Evolutionary conservation across 2,329 filamentous ascomycete genomes (phyloP), one percentile per base, ranked within the genome.

Genomic region (Westerdykella aurantiaca): DNA sequence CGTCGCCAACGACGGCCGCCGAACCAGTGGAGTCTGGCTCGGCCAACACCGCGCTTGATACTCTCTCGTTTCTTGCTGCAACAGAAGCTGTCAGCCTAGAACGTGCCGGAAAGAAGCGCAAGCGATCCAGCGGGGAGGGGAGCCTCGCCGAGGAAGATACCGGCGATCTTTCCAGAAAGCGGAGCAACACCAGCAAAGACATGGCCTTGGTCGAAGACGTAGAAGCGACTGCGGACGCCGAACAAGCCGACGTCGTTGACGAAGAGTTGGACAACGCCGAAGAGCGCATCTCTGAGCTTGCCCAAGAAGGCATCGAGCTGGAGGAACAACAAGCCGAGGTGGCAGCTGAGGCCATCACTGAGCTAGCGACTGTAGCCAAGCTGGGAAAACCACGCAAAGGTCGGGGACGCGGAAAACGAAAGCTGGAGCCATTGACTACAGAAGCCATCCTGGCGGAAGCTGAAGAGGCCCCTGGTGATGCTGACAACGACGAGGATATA

Each of bases 401-500:
- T n/a, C 62, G 63, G 12, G 55, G 64, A 39, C 59, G 38, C 77
- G 81, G 44, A 70, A 71, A 52, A 79, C 82, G 53, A 70, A 73
- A 43, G 77, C 81, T 49, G 71, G 63, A 64, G 12, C 33, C 52
- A 17, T 40, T 31, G 56, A 57, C 44, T 52, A 48, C 22, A 49
- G 38, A 75, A 72, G 16, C 73, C 77, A 40, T 81, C 68, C 50
- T 49, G 42, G 82, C 81, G 46, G 83, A 86, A 78, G 80, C 83
- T 59, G 63, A 81, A 80, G 77, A 66, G 37, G 73, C 71, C 37
- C 64, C 69, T 39, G 68, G 57, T n/a, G 75, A 75, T 42, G 72
- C 63, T 18, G 74, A 76, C 17, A 67, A 72, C 35, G 73, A 68
- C n/a, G 66, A 69, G 29, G 64, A 69, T 23, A 57, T 56, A 31